phyloP scores from a whole-genome alignment of 805 yeast genomes.

The Cyberlindnera lachancei region DNA sequence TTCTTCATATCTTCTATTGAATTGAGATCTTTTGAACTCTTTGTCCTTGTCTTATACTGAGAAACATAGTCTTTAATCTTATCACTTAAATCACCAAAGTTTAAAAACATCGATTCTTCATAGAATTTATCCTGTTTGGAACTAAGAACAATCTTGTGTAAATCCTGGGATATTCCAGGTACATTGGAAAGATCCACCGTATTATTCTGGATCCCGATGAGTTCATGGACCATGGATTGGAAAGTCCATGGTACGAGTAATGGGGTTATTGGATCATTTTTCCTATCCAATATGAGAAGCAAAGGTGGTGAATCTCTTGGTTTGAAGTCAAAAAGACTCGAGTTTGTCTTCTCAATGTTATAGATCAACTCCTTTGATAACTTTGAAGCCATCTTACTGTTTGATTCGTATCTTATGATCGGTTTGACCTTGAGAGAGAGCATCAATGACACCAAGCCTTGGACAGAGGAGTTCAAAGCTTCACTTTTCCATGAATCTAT shows the following conservation, averaged over 20 bases:
- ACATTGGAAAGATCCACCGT: conserved; percentile 59
- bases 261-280: conserved; percentile 91
- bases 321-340: conserved; percentile 60
- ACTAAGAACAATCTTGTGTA: conserved; percentile 57
- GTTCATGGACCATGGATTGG: conserved; percentile 95
- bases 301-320: conserved; percentile 62
- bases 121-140: conserved; percentile 71
- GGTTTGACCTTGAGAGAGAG: conserved; percentile 76
- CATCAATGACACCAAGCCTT: conserved; percentile 46
- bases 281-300: conserved; percentile 71
- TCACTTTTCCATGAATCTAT: conserved; percentile 39
- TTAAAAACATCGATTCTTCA: conserved; percentile 72
- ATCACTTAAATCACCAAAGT: conserved; percentile 93
- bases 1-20: conserved; percentile 86
- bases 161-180: conserved; percentile 49
- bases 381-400: conserved; percentile 55
- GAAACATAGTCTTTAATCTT: conserved; percentile 78
- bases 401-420: conserved; percentile 66
- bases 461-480: conserved; percentile 33
- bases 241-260: conserved; percentile 94
- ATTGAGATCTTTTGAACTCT: conserved; percentile 61
- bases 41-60: conserved; percentile 73
- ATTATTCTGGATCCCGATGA: conserved; percentile 75
- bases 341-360: conserved; percentile 47
- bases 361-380: conserved; percentile 61